Evolutionary conservation across 495 filamentous ascomycete species (phyloP).

Genomic region (Penicillium manginii): DNA sequence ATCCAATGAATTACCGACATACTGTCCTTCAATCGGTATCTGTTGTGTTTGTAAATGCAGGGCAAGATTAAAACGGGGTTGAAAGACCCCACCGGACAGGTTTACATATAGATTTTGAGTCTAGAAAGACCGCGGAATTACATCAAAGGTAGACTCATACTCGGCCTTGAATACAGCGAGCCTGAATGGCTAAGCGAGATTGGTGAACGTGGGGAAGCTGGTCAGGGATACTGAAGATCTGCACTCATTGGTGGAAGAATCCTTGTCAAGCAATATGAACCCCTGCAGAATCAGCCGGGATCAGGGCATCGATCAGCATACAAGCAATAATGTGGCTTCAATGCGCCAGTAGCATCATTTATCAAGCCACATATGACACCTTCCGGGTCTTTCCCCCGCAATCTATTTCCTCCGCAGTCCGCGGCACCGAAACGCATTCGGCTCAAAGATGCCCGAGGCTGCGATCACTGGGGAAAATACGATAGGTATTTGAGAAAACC

Average conservation of each 20-base stretch:
- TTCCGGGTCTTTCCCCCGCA: constrained; percentile 15
- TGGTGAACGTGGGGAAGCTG: neutral
- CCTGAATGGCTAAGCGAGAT: neutral
- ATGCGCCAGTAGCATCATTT: neutral
- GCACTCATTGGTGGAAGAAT: constrained; percentile 28
- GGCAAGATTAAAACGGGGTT: neutral
- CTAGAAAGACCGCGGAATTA: neutral
- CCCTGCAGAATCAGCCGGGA: constrained; percentile 4
- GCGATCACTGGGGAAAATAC: neutral
- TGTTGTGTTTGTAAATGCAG: neutral
- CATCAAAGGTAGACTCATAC: neutral
- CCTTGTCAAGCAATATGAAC: constrained; percentile 1
- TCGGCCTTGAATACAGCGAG: constrained; percentile 20
- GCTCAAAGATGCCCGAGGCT: constrained; percentile 20
- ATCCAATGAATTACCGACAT: constrained; percentile 17
- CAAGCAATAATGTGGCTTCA: constrained; percentile 22
- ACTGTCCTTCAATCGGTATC: neutral
- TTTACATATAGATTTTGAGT: constrained; percentile 12
- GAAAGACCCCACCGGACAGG: neutral
- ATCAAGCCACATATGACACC: neutral
- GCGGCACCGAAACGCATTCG: constrained; percentile 6
- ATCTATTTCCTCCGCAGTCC: constrained; percentile 11
- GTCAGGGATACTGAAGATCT: neutral
- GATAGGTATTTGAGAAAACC: neutral
- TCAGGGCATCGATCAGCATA: constrained; percentile 17